Base-by-base conservation (phyloP, 352 stramenopile genomes). In the Globisporangium lucens region DNA sequence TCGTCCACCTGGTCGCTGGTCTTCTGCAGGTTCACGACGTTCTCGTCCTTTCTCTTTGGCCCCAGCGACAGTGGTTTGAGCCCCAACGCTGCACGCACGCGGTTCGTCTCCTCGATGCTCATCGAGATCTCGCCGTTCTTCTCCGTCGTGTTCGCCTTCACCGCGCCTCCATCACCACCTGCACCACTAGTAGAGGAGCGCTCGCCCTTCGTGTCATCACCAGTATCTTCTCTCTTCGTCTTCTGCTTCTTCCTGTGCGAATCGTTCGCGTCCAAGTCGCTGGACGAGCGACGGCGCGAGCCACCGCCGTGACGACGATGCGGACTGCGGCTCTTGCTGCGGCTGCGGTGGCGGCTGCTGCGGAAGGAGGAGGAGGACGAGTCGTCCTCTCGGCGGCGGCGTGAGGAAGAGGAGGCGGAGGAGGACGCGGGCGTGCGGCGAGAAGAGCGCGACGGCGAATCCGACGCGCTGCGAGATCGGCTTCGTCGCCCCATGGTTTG, bases 31-130 rank as follows among this genome's bases (percentile, higher is more conserved):
- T 80, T 89, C 1, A 94, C 83, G 2, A 87, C 78, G 20, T 79
- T 77, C 36, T 75, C 67, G 15, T 87, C 73, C 15, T 77, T 80
- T 66, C 83, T 87, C 2, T 71, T 79, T 0, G 75, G 69, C 8
- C 75, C 78, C 3, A 87, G 68, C 1, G 74, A 78, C 10, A 95
- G 77, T 46, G 85, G 87, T 56, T 95, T 95, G 38, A 95, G 72
- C 0, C 87, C 87, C 49, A 95, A 70, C 13, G 81, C 80, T 12
- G 77, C 33, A 61, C 87, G 87, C 61, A 95, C 60, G 46, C 78
- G 77, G 73, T 95, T 95, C 36, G 85, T 95, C 68, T 94, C 87
- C 51, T 95, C 85, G 63, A 95, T 76, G 56, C 81, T 94, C 66
- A 94, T 82, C 17, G 83, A 89, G 56, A 93, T 89, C 69, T 95